Evolutionary conservation across 2,329 filamentous ascomycete genomes (phyloP).

Genomic region (Ceratocystis cubensis): DNA sequence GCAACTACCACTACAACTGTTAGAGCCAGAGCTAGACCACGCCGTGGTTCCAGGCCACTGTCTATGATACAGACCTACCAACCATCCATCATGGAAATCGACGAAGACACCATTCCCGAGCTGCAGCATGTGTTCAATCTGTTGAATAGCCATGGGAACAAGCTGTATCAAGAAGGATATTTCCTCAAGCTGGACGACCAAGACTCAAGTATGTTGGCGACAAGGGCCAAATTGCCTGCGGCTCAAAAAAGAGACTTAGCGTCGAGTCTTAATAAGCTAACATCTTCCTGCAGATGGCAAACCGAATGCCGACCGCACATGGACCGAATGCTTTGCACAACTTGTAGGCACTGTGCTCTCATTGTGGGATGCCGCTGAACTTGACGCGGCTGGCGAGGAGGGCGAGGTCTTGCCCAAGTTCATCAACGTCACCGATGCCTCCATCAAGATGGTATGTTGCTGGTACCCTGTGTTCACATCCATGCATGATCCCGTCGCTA

Average conservation of each 20-base stretch:
- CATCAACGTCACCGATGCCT: conserved; percentile 93
- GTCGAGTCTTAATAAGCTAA: conserved; percentile 22
- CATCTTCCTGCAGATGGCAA: conserved; percentile 53
- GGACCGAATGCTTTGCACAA: conserved; percentile 95
- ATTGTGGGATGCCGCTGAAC: conserved; percentile 84
- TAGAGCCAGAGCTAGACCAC: conserved; percentile 30
- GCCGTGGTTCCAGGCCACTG: conserved; percentile 54
- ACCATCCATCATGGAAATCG: conserved; percentile 73
- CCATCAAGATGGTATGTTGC: conserved; percentile 78
- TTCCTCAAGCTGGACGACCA: conserved; percentile 94
- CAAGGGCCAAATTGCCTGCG: too few species aligned
- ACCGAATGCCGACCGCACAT: conserved; percentile 72
- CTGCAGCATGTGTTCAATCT: conserved; percentile 87
- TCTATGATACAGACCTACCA: conserved; percentile 82
- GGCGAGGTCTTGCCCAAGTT: conserved; percentile 82
- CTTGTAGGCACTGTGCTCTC: conserved; percentile 90
- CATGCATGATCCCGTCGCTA: not conserved
- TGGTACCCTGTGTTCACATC: not conserved
- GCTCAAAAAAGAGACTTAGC: too few species aligned
- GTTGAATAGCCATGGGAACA: conserved; percentile 89
- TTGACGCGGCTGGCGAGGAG: conserved; percentile 75
- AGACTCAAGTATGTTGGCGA: conserved; percentile 59
- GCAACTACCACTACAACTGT: conserved; percentile 22
- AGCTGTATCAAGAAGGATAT: conserved; percentile 95
- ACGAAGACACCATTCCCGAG: conserved; percentile 78